These are phyloP conservation scores for Penicillium sp. DNA, from an alignment of 2,329 filamentous ascomycete species.

Conservation along the genomic window DNA sequence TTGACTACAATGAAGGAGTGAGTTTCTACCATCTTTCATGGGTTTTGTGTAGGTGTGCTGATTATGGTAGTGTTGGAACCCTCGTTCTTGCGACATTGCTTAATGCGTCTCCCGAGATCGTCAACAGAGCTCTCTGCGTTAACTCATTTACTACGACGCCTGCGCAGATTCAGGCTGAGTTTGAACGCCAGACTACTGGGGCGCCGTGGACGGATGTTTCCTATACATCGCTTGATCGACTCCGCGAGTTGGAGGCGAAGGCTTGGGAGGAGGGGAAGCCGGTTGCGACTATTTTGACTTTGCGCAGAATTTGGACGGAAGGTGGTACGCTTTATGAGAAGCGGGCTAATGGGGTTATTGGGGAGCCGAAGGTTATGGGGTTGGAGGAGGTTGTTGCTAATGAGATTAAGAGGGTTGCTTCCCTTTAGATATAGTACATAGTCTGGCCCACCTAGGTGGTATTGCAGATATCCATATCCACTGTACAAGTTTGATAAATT, in stretches of 20 bases:
- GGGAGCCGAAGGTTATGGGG: constrained; percentile 54
- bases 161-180: constrained; percentile 63
- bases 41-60: background rate
- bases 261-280: constrained; percentile 58
- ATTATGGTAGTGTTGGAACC: constrained; percentile 59
- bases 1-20: constrained; percentile 73
- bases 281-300: constrained; percentile 57
- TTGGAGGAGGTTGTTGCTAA: constrained; percentile 50
- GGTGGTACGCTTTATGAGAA: constrained; percentile 70
- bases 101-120: constrained; percentile 51
- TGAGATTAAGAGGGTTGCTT: constrained; percentile 17
- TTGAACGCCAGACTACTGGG: constrained; percentile 63
- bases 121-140: constrained; percentile 62
- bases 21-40: constrained; percentile 30
- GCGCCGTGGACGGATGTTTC: constrained; percentile 53
- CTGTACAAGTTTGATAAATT: background rate
- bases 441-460: background rate
- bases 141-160: constrained; percentile 71
- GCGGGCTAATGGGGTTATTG: constrained; percentile 65
- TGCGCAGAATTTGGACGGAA: constrained; percentile 71
- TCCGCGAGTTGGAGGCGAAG: constrained; percentile 60
- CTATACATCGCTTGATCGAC: constrained; percentile 54
- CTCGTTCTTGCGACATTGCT: constrained; percentile 63
- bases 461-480: background rate
- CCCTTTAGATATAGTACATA: background rate